A percentile compares a stretch with the other conserved stretches of the same genome.
Conservation (phyloP, 768 basidiomycete genomes). For the Psilocybe tampanensis region DNA sequence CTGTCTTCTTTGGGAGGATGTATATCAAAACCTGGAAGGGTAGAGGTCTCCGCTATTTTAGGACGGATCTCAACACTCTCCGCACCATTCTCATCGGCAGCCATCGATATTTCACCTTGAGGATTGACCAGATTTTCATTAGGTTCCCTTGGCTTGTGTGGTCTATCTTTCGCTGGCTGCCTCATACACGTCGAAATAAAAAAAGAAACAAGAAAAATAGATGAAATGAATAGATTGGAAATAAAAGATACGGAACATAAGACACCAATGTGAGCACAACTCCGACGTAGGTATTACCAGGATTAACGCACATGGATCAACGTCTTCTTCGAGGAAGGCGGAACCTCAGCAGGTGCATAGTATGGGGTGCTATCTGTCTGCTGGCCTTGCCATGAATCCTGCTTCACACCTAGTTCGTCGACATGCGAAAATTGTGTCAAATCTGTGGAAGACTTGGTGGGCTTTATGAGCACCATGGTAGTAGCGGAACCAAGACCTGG, state of each 20-base stretch:
- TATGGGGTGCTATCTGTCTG: constrained; percentile 23
- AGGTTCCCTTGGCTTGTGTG: constrained; percentile 63
- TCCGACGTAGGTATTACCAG: constrained; percentile 55
- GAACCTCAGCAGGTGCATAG: constrained; percentile 32
- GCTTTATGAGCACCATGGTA: constrained; percentile 70
- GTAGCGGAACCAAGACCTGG: constrained; percentile 68
- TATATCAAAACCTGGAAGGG: too few relatives aligned
- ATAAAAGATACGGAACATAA: constrained; percentile 24
- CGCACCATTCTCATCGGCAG: neutral
- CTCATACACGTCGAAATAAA: constrained; percentile 19
- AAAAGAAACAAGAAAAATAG: constrained; percentile 21
- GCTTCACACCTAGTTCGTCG: constrained; percentile 53
- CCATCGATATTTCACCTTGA: neutral
- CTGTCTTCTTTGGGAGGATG: too few relatives aligned
- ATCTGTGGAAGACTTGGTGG: constrained; percentile 50
- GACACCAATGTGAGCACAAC: constrained; percentile 46
- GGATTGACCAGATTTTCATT: neutral
- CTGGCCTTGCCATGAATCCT: constrained; percentile 16
- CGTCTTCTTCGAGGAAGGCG: constrained; percentile 59
- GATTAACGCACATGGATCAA: constrained; percentile 88
- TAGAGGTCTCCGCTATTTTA: neutral
- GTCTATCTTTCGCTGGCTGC: constrained; percentile 78
- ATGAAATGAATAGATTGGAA: constrained; percentile 31
- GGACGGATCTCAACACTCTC: neutral
- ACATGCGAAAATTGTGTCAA: constrained; percentile 46